A percentile compares a stretch with the other conserved stretches of the same genome.
Evolutionary conservation across 768 basidiomycete genomes (phyloP).

Genomic region (Dacryopinax spathularia): DNA sequence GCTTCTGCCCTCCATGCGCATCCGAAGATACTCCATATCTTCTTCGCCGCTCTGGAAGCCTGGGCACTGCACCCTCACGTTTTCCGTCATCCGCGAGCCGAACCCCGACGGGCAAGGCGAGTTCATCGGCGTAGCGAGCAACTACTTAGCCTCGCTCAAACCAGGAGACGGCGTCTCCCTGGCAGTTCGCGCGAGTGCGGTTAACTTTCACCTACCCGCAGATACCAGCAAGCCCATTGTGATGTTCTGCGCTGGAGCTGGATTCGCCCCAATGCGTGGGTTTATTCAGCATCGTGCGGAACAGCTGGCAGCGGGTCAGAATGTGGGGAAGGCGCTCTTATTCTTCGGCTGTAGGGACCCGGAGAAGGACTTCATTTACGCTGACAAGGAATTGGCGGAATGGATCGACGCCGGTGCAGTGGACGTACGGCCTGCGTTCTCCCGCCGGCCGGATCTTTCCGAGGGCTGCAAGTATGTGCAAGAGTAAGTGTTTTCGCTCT

Average conservation of each 20-base stretch:
- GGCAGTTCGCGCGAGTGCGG: constrained; percentile 27
- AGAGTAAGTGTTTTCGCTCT: constrained; percentile 25
- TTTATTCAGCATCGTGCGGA: constrained; percentile 39
- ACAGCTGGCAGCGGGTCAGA: constrained; percentile 31
- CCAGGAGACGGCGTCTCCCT: constrained; percentile 32
- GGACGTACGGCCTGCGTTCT: constrained; percentile 34
- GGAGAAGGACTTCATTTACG: constrained; percentile 32
- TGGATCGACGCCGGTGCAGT: constrained; percentile 33
- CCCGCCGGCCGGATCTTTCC: constrained; percentile 19
- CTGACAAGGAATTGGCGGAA: constrained; percentile 29
- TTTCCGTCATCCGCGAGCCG: constrained; percentile 32
- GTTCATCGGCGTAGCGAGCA: constrained; percentile 38
- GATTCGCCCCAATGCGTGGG: constrained; percentile 37
- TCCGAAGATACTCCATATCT: constrained; percentile 39
- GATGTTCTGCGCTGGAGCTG: constrained; percentile 36
- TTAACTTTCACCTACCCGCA: constrained; percentile 33
- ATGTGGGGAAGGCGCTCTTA: constrained; percentile 29
- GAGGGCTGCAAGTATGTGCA: constrained; percentile 29
- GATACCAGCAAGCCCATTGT: constrained; percentile 30
- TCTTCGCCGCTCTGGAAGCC: constrained; percentile 35
- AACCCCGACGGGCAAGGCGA: constrained; percentile 23
- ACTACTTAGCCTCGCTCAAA: constrained; percentile 29
- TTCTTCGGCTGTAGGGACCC: constrained; percentile 37
- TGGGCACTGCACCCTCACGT: constrained; percentile 29
- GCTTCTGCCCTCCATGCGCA: constrained; percentile 34